Percentiles rank a stretch among this genome's conserved stretches.
Conservation (phyloP, 768 basidiomycete species). For the Termitomyces sp. region DNA sequence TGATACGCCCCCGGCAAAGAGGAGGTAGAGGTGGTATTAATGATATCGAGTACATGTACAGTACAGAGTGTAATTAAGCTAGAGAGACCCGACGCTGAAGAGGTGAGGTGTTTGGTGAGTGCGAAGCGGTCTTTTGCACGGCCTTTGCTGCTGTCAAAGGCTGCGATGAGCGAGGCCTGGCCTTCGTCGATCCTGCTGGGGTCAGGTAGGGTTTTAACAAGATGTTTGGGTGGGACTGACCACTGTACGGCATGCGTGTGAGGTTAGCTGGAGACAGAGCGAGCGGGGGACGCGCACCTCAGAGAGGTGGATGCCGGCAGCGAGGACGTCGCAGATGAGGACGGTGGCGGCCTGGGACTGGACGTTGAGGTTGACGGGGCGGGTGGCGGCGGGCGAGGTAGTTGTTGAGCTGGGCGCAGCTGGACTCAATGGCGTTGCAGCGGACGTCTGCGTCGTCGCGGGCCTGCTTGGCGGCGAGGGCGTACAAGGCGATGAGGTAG, state of each 20-base stretch:
- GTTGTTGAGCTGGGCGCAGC: conserved; percentile 46
- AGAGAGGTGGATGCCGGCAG: conserved; percentile 69
- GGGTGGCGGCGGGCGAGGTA: conserved; percentile 50
- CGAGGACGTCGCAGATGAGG: conserved; percentile 77
- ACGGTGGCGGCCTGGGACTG: conserved; percentile 90
- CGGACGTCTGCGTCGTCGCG: conserved; percentile 54
- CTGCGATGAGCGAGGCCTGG: conserved; percentile 68
- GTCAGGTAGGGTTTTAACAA: too few relatives aligned
- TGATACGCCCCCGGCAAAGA: conserved; percentile 65
- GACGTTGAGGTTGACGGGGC: conserved; percentile 78
- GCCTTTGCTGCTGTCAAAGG: conserved; percentile 66
- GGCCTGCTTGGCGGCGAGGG: conserved; percentile 42
- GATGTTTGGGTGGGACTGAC: too few relatives aligned
- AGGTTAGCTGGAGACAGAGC: too few relatives aligned
- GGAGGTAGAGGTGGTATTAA: conserved; percentile 1
- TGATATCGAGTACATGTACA: too few relatives aligned
- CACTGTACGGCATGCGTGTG: too few relatives aligned
- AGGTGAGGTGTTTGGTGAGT: conserved; percentile 72
- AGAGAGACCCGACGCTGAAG: conserved; percentile 64
- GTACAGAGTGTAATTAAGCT: too few relatives aligned
- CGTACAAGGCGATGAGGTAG: conserved; percentile 32
- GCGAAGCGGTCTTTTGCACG: conserved; percentile 71
- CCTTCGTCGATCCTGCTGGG: conserved; percentile 63
- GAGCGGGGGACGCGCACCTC: conserved; percentile 43
- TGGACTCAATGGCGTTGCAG: conserved; percentile 36